These are phyloP conservation scores for Saccharum officinarum DNA, from an alignment of 176 grass and related monocot species.

Conservation along the genomic window DNA sequence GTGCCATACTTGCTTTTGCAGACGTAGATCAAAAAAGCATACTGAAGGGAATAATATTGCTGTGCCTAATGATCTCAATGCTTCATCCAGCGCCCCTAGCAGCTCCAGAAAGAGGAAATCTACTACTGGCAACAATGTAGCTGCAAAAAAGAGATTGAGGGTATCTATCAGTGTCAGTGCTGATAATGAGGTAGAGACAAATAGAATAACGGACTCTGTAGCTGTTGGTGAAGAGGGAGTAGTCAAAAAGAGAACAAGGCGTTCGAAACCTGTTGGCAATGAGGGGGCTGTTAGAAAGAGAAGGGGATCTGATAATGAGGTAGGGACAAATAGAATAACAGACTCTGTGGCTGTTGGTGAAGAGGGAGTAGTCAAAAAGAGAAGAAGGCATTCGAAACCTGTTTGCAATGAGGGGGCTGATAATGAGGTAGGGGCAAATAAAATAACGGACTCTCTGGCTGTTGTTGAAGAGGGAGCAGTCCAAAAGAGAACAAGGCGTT, in stretches of 20 bases:
- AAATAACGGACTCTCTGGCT: not conserved
- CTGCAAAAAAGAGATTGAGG: conserved; percentile 23
- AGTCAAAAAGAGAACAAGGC: not conserved
- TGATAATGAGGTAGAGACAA: not conserved
- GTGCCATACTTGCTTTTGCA: conserved; percentile 23
- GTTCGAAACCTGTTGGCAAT: not conserved
- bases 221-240: conserved; percentile 14
- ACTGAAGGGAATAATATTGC: conserved; percentile 12
- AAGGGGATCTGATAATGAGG: conserved; percentile 1
- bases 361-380: conserved; percentile 12
- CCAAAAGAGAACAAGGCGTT: not conserved
- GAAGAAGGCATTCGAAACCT: conserved; percentile 24
- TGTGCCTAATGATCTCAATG: conserved; percentile 25
- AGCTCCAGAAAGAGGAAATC: conserved; percentile 39
- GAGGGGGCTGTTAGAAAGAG: not conserved
- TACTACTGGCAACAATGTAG: conserved; percentile 23
- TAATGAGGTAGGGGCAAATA: not conserved
- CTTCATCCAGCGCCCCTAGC: conserved; percentile 12
- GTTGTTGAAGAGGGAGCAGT: conserved; percentile 7
- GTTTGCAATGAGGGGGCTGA: not conserved
- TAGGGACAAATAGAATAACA: not conserved
- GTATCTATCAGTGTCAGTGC: conserved; percentile 6
- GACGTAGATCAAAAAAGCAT: conserved; percentile 13
- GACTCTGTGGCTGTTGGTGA: conserved; percentile 11
- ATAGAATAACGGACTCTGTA: not conserved